Base-by-base conservation (phyloP, 225 moss, liverwort and hornwort genomes). In the Physcomitrellopsis africana region DNA sequence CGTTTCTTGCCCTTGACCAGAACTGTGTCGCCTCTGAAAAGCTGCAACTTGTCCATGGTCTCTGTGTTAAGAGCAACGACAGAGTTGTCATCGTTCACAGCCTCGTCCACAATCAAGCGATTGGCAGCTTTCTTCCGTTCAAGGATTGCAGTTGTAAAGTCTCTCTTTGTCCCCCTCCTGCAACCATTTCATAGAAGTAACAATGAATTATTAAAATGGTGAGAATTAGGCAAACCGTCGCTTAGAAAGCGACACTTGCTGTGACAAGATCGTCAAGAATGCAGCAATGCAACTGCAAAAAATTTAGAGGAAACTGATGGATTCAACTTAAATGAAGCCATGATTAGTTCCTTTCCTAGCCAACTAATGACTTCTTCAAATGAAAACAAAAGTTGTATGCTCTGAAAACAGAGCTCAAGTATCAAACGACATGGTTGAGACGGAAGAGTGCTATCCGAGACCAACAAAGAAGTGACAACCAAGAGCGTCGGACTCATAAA, bases 1-100 rank as follows among this genome's bases (percentile, higher is more conserved):
- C 92, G 74, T 73, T 92, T 92, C 85, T 88, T 90, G 20, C 92
- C 92, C 90, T 92, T 92, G 65, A 92, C 88, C 22, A 92, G 86
- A 65, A 92, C 82, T 1, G 92, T 92, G 43, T 92, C 92, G 2
- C 92, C 92, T 43, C 92, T 70, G 42, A 92, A 92, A 10, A 92
- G 70, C 79, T 89, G 92, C 76, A 92, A 53, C 73, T 84, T 92
- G 68, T 92, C 92, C 92, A 92, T 92, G 9, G 89, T 89, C 61
- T 92, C 87, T 51, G 78, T 80, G 27, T 92, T 87, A 11, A 91
- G 72, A 14, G 91, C 91, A 19, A 91, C 91, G 11, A 91, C 91
- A 10, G 89, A 91, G 49, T 90, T 92, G 45, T 92, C 92, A 68
- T 92, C 92, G 32, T 84, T 90, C 41, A 86, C 82, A 0, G 92